phyloP scores from a whole-genome alignment of 139 green algal species.

The Closterium sp. region DNA sequence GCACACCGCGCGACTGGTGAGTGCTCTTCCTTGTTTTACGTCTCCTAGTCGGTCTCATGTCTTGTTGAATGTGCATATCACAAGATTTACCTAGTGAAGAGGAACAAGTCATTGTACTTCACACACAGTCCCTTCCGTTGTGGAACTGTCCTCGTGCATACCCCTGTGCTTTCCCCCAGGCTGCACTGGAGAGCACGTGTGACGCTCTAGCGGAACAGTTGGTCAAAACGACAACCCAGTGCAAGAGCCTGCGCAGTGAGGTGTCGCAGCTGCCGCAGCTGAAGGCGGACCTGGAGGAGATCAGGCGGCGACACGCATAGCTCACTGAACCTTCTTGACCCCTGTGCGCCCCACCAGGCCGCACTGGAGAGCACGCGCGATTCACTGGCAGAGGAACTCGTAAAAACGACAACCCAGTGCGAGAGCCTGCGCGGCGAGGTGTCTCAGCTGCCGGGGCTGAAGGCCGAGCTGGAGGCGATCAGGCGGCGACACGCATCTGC shows the following conservation, averaged over 20 bases:
- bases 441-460: conserved; percentile 1
- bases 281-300: conserved; percentile 37
- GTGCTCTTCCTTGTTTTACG: background rate
- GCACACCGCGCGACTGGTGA: conserved; percentile 30
- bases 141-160: too few species aligned
- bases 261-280: conserved; percentile 3
- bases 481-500: conserved; percentile 54
- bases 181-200: conserved; percentile 68
- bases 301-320: conserved; percentile 47
- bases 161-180: conserved; percentile 3
- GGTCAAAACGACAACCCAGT: conserved; percentile 56
- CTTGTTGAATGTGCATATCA: too few species aligned
- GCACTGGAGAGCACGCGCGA: conserved; percentile 74
- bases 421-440: conserved; percentile 18
- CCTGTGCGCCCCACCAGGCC: background rate
- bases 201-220: conserved; percentile 83
- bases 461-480: conserved; percentile 43
- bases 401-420: conserved; percentile 56
- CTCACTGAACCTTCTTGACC: conserved; percentile 63
- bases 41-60: background rate
- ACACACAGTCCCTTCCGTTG: too few species aligned
- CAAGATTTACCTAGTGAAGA: too few species aligned
- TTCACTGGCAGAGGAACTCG: conserved; percentile 82
- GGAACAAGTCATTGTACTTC: too few species aligned
- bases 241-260: conserved; percentile 3